A percentile compares a stretch with the other conserved stretches of the same genome.
Evolutionary conservation across 495 filamentous ascomycete genomes (phyloP).

Genomic region (Podospora tetraspora): DNA sequence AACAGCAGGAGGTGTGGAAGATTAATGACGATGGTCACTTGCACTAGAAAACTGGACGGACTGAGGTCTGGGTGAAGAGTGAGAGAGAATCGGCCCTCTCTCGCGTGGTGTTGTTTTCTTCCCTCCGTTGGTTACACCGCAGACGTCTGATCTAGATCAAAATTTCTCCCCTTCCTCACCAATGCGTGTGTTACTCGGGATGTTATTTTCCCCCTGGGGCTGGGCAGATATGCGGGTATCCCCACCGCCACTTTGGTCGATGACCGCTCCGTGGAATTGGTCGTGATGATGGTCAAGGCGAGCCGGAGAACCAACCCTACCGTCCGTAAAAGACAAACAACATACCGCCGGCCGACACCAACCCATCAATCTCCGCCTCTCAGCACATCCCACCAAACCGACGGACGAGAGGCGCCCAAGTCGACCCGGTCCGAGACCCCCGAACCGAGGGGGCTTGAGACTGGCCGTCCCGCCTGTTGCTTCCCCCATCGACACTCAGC

Average conservation of each 20-base stretch:
- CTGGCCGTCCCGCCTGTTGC: background rate
- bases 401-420: no score
- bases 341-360: no score
- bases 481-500: background rate
- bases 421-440: background rate
- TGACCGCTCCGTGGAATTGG: background rate
- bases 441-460: background rate
- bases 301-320: background rate
- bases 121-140: background rate
- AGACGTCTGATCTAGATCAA: background rate
- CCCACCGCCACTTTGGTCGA: background rate
- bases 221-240: background rate
- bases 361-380: background rate
- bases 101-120: background rate
- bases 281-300: background rate
- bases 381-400: background rate
- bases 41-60: no score
- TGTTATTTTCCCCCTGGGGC: background rate
- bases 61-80: background rate
- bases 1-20: no score
- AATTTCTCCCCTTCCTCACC: background rate
- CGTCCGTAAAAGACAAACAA: background rate
- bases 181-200: background rate
- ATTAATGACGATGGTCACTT: no score
- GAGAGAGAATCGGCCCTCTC: background rate